Conservation (phyloP, 106 monocot species). For the Allium cepa region DNA sequence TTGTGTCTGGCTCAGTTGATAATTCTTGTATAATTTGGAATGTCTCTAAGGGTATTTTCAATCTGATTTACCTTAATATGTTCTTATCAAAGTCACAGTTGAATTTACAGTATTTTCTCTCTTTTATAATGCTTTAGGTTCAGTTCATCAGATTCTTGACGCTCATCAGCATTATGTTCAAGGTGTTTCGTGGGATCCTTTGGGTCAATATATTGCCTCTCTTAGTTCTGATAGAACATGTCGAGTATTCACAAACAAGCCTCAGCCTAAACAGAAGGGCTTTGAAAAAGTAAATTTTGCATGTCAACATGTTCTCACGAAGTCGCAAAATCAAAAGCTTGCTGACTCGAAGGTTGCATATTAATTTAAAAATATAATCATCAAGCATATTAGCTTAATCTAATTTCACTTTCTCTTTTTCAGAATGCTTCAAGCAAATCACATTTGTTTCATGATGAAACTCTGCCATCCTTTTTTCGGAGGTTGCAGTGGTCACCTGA, state of each 20-base stretch:
- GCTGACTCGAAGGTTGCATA: slow-evolving; percentile 69
- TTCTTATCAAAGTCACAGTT: background rate
- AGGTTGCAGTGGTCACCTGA: slow-evolving; percentile 94
- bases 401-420: slow-evolving; percentile 2
- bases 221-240: slow-evolving; percentile 95
- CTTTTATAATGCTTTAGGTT: slow-evolving; percentile 42
- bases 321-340: slow-evolving; percentile 37
- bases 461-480: slow-evolving; percentile 89
- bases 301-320: slow-evolving; percentile 67
- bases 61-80: background rate
- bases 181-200: slow-evolving; percentile 96
- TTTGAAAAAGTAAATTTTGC: slow-evolving; percentile 64
- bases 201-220: slow-evolving; percentile 80
- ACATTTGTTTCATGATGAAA: slow-evolving; percentile 93
- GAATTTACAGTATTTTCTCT: background rate
- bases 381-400: background rate
- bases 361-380: background rate
- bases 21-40: slow-evolving; percentile 93
- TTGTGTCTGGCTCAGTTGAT: slow-evolving; percentile 87
- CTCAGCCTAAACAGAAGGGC: slow-evolving; percentile 52
- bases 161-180: slow-evolving; percentile 94
- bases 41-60: slow-evolving; percentile 54
- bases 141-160: slow-evolving; percentile 86
- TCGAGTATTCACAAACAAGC: slow-evolving; percentile 65
- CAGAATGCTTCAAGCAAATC: slow-evolving; percentile 35